A percentile compares a stretch with the other conserved stretches of the same genome.
phyloP scores from a whole-genome alignment of 2,329 filamentous ascomycete species.

The Apiospora pterosperma region DNA sequence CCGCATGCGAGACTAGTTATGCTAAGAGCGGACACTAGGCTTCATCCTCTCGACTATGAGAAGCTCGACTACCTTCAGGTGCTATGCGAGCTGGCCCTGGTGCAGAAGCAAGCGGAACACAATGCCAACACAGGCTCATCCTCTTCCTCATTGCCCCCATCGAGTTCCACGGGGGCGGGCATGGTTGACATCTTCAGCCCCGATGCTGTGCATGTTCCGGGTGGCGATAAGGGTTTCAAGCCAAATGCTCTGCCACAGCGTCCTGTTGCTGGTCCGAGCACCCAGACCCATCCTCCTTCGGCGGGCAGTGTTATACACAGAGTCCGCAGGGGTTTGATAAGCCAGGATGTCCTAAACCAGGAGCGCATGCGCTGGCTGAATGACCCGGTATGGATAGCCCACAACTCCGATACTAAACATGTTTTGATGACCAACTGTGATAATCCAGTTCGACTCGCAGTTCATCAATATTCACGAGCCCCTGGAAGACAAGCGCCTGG shows the following conservation, averaged over 20 bases:
- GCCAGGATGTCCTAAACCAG: not conserved
- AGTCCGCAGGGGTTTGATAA: not conserved
- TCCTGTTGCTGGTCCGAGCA: not conserved
- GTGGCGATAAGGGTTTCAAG: not conserved
- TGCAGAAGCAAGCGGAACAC: not conserved
- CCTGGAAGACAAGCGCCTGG: not conserved
- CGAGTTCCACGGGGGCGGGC: not conserved
- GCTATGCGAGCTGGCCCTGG: not conserved
- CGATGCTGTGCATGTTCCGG: not conserved
- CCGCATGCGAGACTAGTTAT: not conserved
- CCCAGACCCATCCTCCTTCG: not conserved
- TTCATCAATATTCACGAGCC: not conserved
- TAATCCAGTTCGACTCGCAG: not conserved
- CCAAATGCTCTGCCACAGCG: not conserved
- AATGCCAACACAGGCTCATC: not conserved
- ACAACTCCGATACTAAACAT: not conserved
- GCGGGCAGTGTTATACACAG: not conserved
- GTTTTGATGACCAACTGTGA: not conserved
- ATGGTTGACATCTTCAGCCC: not conserved
- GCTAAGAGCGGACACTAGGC: not conserved
- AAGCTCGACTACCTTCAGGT: conserved; percentile 2
- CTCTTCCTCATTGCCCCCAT: not conserved
- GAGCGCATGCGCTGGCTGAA: not conserved
- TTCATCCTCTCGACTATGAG: not conserved
- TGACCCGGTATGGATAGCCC: not conserved